These are phyloP conservation scores for Boletus rufocinnamomeus DNA, from an alignment of 768 basidiomycete genomes.

Conservation along the genomic window DNA sequence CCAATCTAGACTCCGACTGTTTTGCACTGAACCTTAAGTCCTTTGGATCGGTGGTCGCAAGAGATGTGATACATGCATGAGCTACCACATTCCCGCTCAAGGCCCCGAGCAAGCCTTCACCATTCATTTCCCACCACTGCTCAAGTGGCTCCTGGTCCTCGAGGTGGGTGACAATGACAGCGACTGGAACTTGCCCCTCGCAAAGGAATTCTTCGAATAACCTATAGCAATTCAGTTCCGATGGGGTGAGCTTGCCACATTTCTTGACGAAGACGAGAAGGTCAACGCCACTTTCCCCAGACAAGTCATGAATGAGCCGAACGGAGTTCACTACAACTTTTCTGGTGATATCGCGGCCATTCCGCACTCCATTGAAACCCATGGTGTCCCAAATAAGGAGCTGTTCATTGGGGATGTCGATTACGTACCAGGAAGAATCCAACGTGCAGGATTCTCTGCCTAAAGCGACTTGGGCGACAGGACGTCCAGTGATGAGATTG, in stretches of 20 bases:
- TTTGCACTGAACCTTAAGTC: background rate
- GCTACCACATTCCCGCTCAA: background rate
- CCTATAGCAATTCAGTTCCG: conserved; percentile 28
- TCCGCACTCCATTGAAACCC: too few relatives aligned
- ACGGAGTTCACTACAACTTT: too few relatives aligned
- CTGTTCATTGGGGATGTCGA: background rate
- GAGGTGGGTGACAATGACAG: conserved; percentile 37
- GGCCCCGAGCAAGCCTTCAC: background rate
- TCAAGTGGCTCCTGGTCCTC: conserved; percentile 26
- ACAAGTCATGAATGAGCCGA: too few relatives aligned
- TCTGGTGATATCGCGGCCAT: too few relatives aligned
- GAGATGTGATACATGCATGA: conserved; percentile 27
- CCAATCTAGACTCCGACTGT: conserved; percentile 3
- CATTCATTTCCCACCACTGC: conserved; percentile 27
- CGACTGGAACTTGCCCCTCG: too few relatives aligned
- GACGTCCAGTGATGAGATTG: background rate
- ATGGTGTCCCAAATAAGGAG: conserved; percentile 6
- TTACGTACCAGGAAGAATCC: background rate
- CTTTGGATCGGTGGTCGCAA: background rate
- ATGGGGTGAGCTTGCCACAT: too few relatives aligned
- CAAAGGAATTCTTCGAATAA: conserved; percentile 38
- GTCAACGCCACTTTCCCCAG: too few relatives aligned
- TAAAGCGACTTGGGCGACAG: background rate
- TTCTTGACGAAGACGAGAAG: too few relatives aligned
- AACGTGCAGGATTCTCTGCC: background rate